Evolutionary conservation across 768 basidiomycete species (phyloP), one percentile per base, ranked within the genome.

Genomic region (Suillus brevipes): DNA sequence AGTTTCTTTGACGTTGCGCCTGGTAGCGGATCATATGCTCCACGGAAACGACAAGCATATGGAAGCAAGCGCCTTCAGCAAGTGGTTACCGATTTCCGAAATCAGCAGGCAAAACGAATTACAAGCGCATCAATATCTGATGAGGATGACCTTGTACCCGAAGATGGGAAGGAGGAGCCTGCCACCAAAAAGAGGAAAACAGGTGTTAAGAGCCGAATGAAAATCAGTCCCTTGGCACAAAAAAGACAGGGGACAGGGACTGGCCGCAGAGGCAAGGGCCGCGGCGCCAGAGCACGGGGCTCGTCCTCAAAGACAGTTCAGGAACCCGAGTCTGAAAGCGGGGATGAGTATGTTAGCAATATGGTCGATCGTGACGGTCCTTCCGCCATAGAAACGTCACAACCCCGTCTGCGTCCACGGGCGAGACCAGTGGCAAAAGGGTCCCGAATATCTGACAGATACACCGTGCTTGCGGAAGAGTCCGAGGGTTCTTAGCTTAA

Each of bases 21-120:
- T 6, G 91, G 89, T 6, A 84, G 83, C 65, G 91, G 89, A 20
- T 86, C 87, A 52, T 81, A 84, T 70, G 94, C 88, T 6, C 95
- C 95, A 1, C 83, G 90, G 47, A 87, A 89, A 72, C 85, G 91
- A 43, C 89, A 92, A 68, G 91, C 88, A 5, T 96, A 96, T 69
- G 79, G 89, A 4, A 93, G 91, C 74, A 96, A 94, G 77, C 86
- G 95, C 9, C 78, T 97, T 64, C 92, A 97, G 73, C 84, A 94
- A 73, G 90, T 94, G 10, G 89, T 95, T n/a, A 82, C 86, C 34
- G 91, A 92, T 65, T 92, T 90, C 72, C 83, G 92, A 63, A 89
- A 87, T 66, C 71, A 78, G 66, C 78, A 71, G 56, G 59, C 68
- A n/a, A 64, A 70, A 64, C 37, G 45, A 36, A 68, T 69, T 16